A percentile compares a stretch with the other conserved stretches of the same genome.
Evolutionary conservation across 768 basidiomycete genomes (phyloP).

Genomic region (Tylopilus vinaceipallidus): DNA sequence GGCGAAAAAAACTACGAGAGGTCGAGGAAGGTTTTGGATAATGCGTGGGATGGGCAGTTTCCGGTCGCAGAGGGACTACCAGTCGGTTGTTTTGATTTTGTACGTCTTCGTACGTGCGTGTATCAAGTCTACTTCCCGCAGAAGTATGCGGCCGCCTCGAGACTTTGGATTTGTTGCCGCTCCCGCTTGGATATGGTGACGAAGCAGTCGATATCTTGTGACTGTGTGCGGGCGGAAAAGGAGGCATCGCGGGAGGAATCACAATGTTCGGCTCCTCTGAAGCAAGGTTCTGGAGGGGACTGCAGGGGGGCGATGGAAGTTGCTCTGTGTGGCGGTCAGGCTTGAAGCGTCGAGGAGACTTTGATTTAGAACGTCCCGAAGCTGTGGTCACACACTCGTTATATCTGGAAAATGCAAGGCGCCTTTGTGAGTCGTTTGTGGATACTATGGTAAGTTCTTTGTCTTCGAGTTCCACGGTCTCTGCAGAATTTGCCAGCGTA

Average conservation of each 20-base stretch:
- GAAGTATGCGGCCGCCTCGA: slow-evolving; percentile 68
- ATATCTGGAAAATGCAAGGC: slow-evolving; percentile 60
- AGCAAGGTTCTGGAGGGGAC: slow-evolving; percentile 16
- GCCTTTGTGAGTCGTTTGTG: slow-evolving; percentile 68
- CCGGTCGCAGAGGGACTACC: slow-evolving; percentile 22
- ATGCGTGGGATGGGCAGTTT: slow-evolving; percentile 26
- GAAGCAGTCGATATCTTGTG: slow-evolving; percentile 32
- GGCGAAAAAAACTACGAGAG: slow-evolving; percentile 19
- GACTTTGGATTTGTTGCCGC: slow-evolving; percentile 29
- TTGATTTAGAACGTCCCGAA: slow-evolving; percentile 49
- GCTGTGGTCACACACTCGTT: slow-evolving; percentile 37
- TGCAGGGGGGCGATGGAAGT: slow-evolving; percentile 42
- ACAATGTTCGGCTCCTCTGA: slow-evolving; percentile 9
- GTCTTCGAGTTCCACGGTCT: slow-evolving; percentile 68
- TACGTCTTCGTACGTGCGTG: slow-evolving; percentile 8
- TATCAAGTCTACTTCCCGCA: slow-evolving; percentile 45
- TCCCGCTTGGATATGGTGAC: slow-evolving; percentile 29
- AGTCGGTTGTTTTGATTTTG: slow-evolving; percentile 17
- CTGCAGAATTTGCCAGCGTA: slow-evolving; percentile 45
- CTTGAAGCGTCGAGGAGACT: slow-evolving; percentile 50
- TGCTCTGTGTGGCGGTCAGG: slow-evolving; percentile 30
- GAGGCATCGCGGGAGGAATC: slow-evolving; percentile 1
- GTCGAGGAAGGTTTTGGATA: slow-evolving; percentile 9
- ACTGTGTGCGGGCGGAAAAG: slow-evolving; percentile 16
- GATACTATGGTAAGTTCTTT: slow-evolving; percentile 65